Percentiles rank a stretch among this genome's conserved stretches.
Evolutionary conservation across 257 asterid species (phyloP).

Genomic region (Lithospermum erythrorhizon): DNA sequence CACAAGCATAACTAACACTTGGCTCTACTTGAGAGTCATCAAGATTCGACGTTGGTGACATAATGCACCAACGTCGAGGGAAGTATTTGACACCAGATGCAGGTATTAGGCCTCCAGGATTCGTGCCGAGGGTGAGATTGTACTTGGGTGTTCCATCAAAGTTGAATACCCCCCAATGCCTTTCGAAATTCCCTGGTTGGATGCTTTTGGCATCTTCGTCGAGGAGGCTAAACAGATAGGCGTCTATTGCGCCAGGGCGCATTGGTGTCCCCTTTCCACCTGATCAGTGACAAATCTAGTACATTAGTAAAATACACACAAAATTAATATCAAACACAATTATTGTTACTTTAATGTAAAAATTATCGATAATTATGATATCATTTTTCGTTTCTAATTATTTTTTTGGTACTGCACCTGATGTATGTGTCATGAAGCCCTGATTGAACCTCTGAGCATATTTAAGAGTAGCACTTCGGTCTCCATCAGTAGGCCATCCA

Average conservation of each 20-base stretch:
- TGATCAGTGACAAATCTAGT: no score
- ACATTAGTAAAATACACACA: no score
- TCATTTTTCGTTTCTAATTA: no score
- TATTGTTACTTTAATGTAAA: no score
- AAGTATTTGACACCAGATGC: constrained; percentile 38
- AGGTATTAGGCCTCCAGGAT: constrained; percentile 25
- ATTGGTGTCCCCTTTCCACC: constrained; percentile 53
- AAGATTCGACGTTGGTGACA: constrained; percentile 33
- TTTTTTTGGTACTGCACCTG: no score
- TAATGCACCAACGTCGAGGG: constrained; percentile 48
- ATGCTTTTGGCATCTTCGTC: constrained; percentile 74
- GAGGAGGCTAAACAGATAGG: constrained; percentile 55
- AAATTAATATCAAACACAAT: no score
- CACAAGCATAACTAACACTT: constrained; percentile 55
- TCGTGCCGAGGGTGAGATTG: constrained; percentile 41
- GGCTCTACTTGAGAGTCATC: constrained; percentile 40
- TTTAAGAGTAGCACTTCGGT: constrained; percentile 30
- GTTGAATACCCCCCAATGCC: constrained; percentile 77
- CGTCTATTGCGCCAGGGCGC: constrained; percentile 60
- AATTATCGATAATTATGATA: no score
- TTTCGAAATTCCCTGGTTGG: constrained; percentile 69
- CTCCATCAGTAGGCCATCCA: constrained; percentile 84
- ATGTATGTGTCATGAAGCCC: constrained; percentile 48
- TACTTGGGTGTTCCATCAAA: constrained; percentile 60
- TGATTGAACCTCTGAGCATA: constrained; percentile 61